Base-by-base conservation (phyloP, 1,284 basidiomycete species). In the Cutaneotrichosporon sp. region DNA sequence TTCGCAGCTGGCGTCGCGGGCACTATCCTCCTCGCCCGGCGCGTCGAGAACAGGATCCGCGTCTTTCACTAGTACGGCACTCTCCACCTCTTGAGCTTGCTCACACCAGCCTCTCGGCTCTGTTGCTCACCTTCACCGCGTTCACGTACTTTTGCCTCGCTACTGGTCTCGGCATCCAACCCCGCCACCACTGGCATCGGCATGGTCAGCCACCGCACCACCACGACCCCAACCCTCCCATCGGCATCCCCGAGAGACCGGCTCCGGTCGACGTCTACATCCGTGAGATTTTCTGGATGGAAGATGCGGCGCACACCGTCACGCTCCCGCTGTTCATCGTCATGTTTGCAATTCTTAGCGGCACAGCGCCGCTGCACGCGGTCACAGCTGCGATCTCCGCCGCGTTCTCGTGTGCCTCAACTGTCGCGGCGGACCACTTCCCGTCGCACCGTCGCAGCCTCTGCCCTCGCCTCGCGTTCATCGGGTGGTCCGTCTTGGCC, bases 31-130 rank as follows among this genome's bases (percentile, higher is more conserved):
- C 64, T 78, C 50, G 65, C 71, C 26, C 36, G 68, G n/a, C 68
- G 76, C 55, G 71, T 76, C 38, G 71, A 74, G 63, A 73, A 70
- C 65, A 70, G 69, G 36, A 68, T 69, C 46, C 65, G 78, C 22
- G 58, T 75, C 49, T 78, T 79, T 74, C 76, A 79, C 66, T 70
- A 70, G 77, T 78, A 58, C 65, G 76, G 76, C 65, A 5, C 16
- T 10, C 8, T 10, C 56, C 1, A 14, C 16, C 21, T 10, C 21
- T 10, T 8, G 22, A 22, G 2, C 18, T 47, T 13, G 46, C 58
- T 63, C 11, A 65, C 57, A 13, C 52, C 60, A 70, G 74, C 60
- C 56, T 78, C 46, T 74, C 74, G 34, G 72, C 71, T 21, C 60
- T 73, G 36, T 70, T 76, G 26, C 70, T 79, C 52, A 69, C 72